phyloP scores from a whole-genome alignment of 768 basidiomycete species.

The Suillus weaverae region DNA sequence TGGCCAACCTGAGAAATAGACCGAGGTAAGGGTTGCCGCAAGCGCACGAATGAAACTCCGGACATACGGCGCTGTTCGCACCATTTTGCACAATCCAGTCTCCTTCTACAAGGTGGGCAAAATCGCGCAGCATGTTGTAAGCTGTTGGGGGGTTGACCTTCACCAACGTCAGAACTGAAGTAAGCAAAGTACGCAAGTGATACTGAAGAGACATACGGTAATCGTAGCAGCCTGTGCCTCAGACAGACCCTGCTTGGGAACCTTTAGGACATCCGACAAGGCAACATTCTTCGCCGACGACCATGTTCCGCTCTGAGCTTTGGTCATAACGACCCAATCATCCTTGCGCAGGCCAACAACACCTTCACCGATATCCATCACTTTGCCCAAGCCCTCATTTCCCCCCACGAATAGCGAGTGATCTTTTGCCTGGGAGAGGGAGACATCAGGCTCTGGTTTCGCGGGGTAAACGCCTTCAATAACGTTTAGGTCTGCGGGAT shows the following conservation, averaged over 20 bases:
- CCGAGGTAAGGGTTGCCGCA: constrained; percentile 3
- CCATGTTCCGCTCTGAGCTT: constrained; percentile 78
- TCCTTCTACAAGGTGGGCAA: constrained; percentile 58
- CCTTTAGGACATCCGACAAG: constrained; percentile 56
- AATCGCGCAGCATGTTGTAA: constrained; percentile 77
- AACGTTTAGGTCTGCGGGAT: constrained; percentile 81
- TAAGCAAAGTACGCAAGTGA: background rate
- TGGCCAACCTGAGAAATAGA: constrained; percentile 63
- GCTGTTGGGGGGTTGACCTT: constrained; percentile 86
- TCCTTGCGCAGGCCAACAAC: constrained; percentile 48
- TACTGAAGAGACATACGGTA: constrained; percentile 45
- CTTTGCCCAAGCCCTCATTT: constrained; percentile 74
- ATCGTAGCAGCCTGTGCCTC: constrained; percentile 75
- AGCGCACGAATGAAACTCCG: constrained; percentile 23
- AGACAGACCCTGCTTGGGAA: constrained; percentile 51
- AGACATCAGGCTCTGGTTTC: constrained; percentile 46
- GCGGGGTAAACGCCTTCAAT: constrained; percentile 82
- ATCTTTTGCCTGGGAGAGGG: constrained; percentile 32
- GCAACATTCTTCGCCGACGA: constrained; percentile 52
- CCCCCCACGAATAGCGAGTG: constrained; percentile 61
- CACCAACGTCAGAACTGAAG: background rate
- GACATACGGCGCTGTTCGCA: constrained; percentile 78
- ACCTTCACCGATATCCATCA: constrained; percentile 58
- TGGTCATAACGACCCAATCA: constrained; percentile 77
- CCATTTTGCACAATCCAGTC: constrained; percentile 89